These are phyloP conservation scores for Peniophora sp. DNA, from an alignment of 1,284 basidiomycete genomes.

Conservation along the genomic window DNA sequence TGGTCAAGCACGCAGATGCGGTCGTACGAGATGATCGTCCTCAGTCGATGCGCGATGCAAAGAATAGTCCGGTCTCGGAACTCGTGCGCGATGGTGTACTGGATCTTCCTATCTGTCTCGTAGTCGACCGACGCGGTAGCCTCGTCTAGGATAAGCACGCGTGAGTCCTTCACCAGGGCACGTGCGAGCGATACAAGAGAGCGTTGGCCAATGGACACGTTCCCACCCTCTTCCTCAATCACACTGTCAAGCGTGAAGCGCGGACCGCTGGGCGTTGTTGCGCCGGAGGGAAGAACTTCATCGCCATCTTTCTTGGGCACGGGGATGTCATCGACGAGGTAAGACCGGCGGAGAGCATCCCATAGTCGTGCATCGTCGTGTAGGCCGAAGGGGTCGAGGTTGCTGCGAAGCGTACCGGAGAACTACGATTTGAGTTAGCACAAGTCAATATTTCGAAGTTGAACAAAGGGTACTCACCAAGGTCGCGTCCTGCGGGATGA, in stretches of 20 bases:
- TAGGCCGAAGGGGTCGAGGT: conserved; percentile 74
- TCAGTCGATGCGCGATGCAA: conserved; percentile 71
- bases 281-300: conserved; percentile 13
- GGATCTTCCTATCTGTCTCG: conserved; percentile 80
- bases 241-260: conserved; percentile 74
- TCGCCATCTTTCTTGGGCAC: conserved; percentile 12
- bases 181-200: conserved; percentile 77
- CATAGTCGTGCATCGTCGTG: conserved; percentile 73
- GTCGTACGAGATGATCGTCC: conserved; percentile 79
- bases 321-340: conserved; percentile 49
- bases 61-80: conserved; percentile 76
- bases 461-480: conserved; percentile 36
- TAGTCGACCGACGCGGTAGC: conserved; percentile 77
- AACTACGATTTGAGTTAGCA: conserved; percentile 24
- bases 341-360: conserved; percentile 77
- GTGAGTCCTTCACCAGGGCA: conserved; percentile 73
- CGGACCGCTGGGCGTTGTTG: conserved; percentile 16
- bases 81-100: conserved; percentile 79
- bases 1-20: conserved; percentile 66
- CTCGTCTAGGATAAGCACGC: conserved; percentile 75
- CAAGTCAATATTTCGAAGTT: background rate
- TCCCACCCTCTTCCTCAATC: conserved; percentile 82
- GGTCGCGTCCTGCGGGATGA: conserved; percentile 82
- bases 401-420: conserved; percentile 75
- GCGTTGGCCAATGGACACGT: conserved; percentile 50